Percentiles rank a stretch among this genome's conserved stretches.
Evolutionary conservation across 2,329 filamentous ascomycete species (phyloP).

Genomic region (Cadophora gregata): DNA sequence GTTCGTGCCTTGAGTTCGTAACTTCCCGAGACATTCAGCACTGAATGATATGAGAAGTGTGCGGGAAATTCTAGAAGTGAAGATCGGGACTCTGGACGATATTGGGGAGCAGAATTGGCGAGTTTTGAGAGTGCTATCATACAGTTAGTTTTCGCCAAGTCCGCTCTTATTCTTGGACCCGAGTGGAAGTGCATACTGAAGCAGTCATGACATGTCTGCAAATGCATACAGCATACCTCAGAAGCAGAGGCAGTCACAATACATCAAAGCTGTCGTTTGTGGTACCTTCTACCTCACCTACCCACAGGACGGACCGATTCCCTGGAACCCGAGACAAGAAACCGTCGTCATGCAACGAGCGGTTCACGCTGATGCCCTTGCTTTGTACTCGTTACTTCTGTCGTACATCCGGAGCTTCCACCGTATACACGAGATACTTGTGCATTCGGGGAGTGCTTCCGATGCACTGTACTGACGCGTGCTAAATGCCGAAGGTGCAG

Average conservation of each 20-base stretch:
- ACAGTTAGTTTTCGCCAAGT: no score
- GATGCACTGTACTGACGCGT: neutral
- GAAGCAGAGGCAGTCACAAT: neutral
- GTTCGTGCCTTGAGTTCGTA: no score
- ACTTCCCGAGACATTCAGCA: neutral
- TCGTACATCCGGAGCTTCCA: neutral
- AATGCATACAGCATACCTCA: neutral
- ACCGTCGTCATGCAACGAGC: neutral
- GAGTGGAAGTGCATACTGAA: no score
- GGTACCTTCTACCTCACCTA: neutral
- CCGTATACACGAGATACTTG: neutral
- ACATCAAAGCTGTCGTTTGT: neutral
- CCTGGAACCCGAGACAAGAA: conserved; percentile 8
- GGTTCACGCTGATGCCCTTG: neutral
- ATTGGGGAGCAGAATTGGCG: no score
- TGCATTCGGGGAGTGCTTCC: conserved; percentile 4
- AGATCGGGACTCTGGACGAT: no score
- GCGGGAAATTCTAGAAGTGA: no score
- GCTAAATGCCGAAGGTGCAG: neutral
- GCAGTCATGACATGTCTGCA: no score
- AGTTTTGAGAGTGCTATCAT: no score
- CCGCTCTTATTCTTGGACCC: no score
- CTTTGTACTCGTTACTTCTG: neutral
- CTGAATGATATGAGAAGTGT: neutral
- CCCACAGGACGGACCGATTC: conserved; percentile 15